A percentile compares a stretch with the other conserved stretches of the same genome.
phyloP scores from a whole-genome alignment of 208 protist species.

The Trypanosomatidae sp. region DNA sequence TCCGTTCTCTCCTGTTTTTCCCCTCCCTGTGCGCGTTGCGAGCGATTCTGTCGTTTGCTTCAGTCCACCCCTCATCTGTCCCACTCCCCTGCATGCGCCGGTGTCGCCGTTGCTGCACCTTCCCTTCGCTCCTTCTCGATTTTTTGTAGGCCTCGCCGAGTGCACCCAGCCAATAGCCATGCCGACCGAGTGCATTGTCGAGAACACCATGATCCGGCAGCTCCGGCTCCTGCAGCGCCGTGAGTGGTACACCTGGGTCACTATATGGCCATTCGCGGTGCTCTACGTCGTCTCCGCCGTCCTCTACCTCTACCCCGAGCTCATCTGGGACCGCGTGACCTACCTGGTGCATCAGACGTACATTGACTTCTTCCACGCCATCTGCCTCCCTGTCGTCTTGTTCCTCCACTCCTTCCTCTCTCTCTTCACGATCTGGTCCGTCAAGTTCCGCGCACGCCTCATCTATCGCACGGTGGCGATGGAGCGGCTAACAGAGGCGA shows the following conservation, averaged over 20 bases:
- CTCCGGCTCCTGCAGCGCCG: conserved; percentile 59
- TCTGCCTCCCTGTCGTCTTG: conserved; percentile 72
- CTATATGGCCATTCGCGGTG: conserved; percentile 80
- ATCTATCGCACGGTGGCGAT: conserved; percentile 53
- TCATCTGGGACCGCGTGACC: conserved; percentile 84
- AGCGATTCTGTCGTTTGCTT: neutral
- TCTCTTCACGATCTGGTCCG: conserved; percentile 91
- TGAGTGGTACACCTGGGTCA: conserved; percentile 81
- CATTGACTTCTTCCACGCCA: conserved; percentile 92
- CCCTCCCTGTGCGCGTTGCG: neutral
- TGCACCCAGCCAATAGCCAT: conserved; percentile 5
- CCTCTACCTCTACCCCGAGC: conserved; percentile 79
- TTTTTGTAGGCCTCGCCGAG: neutral
- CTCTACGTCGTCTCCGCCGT: conserved; percentile 62
- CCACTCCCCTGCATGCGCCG: neutral
- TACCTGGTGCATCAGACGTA: conserved; percentile 88
- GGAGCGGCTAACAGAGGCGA: conserved; percentile 48
- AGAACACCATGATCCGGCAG: conserved; percentile 75
- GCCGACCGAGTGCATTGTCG: conserved; percentile 44
- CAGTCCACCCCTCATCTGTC: neutral
- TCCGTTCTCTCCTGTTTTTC: neutral
- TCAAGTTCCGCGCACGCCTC: conserved; percentile 72
- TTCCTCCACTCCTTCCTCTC: conserved; percentile 87
- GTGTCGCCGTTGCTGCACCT: neutral
- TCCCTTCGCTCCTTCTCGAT: neutral